A percentile compares a stretch with the other conserved stretches of the same genome.
Evolutionary conservation across 1,284 basidiomycete genomes (phyloP).

Genomic region (Cutaneotrichosporon cyanovorans): DNA sequence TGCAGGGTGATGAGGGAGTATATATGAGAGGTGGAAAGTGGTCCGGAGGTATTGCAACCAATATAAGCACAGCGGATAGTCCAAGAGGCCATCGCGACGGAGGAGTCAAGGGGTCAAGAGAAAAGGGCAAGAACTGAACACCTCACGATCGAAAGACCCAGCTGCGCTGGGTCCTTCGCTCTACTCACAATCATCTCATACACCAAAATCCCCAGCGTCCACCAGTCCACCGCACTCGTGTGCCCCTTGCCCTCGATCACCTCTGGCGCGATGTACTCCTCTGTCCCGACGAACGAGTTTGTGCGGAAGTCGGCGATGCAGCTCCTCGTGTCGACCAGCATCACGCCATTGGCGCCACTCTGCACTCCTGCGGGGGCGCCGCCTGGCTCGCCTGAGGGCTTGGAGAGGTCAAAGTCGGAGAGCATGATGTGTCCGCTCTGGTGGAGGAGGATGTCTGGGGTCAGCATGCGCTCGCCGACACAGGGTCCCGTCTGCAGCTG

Average conservation of each 20-base stretch:
- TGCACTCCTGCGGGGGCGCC: slow-evolving; percentile 85
- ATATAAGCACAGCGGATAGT: no score
- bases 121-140: no score
- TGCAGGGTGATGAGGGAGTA: no score
- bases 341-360: slow-evolving; percentile 77
- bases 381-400: slow-evolving; percentile 79
- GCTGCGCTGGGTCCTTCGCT: no score
- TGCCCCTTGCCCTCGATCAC: slow-evolving; percentile 97
- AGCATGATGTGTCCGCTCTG: slow-evolving; percentile 99
- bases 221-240: slow-evolving; percentile 98
- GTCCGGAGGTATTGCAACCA: no score
- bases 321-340: slow-evolving; percentile 81
- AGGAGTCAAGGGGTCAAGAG: no score
- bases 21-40: no score
- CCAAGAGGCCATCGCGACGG: no score
- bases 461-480: no score
- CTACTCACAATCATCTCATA: slow-evolving; percentile 98
- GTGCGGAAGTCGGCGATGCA: slow-evolving; percentile 97
- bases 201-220: slow-evolving; percentile 96
- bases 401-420: slow-evolving; percentile 98
- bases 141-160: no score
- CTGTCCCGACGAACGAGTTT: slow-evolving; percentile 97
- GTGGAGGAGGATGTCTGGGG: slow-evolving; percentile 88
- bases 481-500: no score
- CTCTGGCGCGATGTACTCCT: slow-evolving; percentile 96